These are phyloP conservation scores for Quercus phellos DNA, from an alignment of 331 rosid species.

Conservation along the genomic window DNA sequence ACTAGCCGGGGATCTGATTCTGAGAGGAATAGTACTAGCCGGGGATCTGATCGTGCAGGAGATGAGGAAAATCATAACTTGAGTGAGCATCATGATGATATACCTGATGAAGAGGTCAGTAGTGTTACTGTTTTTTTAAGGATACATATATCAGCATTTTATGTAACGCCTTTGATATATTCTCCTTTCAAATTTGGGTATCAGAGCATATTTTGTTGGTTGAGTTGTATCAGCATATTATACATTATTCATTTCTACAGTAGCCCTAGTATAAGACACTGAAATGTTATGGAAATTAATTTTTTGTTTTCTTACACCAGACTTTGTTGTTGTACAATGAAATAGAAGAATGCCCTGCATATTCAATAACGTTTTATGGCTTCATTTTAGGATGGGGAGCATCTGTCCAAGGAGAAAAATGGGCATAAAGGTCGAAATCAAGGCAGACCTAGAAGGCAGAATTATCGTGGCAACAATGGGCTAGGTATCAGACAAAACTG, in stretches of 20 bases:
- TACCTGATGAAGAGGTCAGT: constrained; percentile 68
- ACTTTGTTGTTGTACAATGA: not conserved
- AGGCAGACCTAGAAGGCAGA: constrained; percentile 60
- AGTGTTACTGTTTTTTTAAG: not conserved
- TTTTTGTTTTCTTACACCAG: no score
- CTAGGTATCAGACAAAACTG: constrained; percentile 41
- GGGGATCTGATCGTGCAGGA: constrained; percentile 44
- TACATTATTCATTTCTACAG: not conserved
- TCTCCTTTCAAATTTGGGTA: not conserved
- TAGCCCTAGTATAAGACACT: not conserved
- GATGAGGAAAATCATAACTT: constrained; percentile 55
- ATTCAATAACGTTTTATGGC: constrained; percentile 5
- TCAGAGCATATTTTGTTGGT: not conserved
- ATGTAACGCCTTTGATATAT: not conserved
- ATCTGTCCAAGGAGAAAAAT: constrained; percentile 51
- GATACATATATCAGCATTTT: not conserved
- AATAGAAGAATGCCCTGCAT: not conserved
- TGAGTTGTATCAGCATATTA: not conserved
- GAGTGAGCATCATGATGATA: constrained; percentile 58
- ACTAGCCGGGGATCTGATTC: constrained; percentile 33
- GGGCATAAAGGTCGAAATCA: constrained; percentile 63
- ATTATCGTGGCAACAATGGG: constrained; percentile 63
- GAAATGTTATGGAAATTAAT: not conserved
- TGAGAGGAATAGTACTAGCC: constrained; percentile 51
- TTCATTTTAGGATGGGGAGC: constrained; percentile 58